Evolutionary conservation across 2,329 filamentous ascomycete species (phyloP).

Genomic region (Ophiostoma himal-ulmi): DNA sequence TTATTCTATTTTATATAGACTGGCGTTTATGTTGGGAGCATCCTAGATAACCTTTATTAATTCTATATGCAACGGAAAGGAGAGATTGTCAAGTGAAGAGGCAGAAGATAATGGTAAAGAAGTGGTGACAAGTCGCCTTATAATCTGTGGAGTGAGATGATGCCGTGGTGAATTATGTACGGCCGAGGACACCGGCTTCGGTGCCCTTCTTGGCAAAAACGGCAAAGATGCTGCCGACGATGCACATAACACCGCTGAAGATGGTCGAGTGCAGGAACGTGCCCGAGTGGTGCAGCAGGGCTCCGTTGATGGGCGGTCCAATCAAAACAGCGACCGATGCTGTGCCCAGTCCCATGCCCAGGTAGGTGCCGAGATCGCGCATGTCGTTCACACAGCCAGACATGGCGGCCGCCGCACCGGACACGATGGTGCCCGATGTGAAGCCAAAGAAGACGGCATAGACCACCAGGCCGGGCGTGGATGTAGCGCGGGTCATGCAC

Average conservation of each 20-base stretch:
- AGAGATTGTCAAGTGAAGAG: no score
- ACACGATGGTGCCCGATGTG: conserved; percentile 32
- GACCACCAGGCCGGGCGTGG: conserved; percentile 26
- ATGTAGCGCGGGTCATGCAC: conserved; percentile 28
- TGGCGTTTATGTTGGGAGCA: neutral
- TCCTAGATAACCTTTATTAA: neutral
- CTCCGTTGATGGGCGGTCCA: neutral
- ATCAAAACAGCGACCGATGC: neutral
- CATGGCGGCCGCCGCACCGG: conserved; percentile 36
- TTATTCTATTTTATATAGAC: no score
- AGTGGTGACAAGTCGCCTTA: no score
- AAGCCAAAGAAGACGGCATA: conserved; percentile 27
- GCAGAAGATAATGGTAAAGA: neutral
- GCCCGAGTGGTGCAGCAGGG: neutral
- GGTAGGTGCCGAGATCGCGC: neutral
- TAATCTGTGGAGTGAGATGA: neutral
- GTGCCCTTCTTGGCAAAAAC: conserved; percentile 23
- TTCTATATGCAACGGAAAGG: neutral
- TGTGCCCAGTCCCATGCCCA: neutral
- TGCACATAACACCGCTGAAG: conserved; percentile 28
- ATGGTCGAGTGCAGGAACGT: neutral
- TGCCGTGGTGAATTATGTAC: neutral
- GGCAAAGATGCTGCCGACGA: conserved; percentile 29
- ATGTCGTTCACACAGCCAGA: conserved; percentile 28
- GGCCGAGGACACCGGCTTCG: neutral